Percentiles rank a stretch among this genome's conserved stretches.
phyloP scores from a whole-genome alignment of 2,329 filamentous ascomycete genomes.

The Hawksworthiomyces lignivorus region DNA sequence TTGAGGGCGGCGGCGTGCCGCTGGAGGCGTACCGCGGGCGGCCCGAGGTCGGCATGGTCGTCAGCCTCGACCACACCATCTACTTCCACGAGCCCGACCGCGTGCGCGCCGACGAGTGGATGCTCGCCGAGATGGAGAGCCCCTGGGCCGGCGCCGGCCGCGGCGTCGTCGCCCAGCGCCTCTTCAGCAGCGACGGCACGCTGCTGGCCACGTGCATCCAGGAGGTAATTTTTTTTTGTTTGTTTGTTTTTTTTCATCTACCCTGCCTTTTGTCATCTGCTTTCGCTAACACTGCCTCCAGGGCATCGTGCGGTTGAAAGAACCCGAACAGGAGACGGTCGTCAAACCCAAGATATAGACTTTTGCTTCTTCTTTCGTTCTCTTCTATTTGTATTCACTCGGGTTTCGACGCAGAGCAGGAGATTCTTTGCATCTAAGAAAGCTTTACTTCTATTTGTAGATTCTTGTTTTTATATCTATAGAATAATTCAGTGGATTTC shows the following conservation, averaged over 20 bases:
- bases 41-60: slow-evolving; percentile 73
- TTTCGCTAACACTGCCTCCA: not conserved
- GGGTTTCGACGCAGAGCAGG: too few species aligned
- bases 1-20: slow-evolving; percentile 33
- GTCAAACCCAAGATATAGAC: slow-evolving; percentile 6
- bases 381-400: too few species aligned
- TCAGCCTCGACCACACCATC: slow-evolving; percentile 68
- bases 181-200: slow-evolving; percentile 63
- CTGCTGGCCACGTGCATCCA: slow-evolving; percentile 74
- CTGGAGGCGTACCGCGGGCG: slow-evolving; percentile 37
- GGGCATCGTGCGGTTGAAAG: slow-evolving; percentile 4
- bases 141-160: slow-evolving; percentile 74
- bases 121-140: slow-evolving; percentile 71
- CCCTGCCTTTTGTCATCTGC: not conserved
- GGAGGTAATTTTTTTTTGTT: slow-evolving; percentile 45
- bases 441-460: too few species aligned
- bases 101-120: slow-evolving; percentile 63
- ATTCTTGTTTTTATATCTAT: too few species aligned
- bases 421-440: too few species aligned
- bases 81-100: slow-evolving; percentile 56
- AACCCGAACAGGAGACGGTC: not conserved
- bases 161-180: slow-evolving; percentile 67
- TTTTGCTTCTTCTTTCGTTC: too few species aligned
- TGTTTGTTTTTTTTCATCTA: too few species aligned
- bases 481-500: too few species aligned